Conservation (phyloP, 2,329 filamentous ascomycete species). For the Trichoderma polysporum region DNA sequence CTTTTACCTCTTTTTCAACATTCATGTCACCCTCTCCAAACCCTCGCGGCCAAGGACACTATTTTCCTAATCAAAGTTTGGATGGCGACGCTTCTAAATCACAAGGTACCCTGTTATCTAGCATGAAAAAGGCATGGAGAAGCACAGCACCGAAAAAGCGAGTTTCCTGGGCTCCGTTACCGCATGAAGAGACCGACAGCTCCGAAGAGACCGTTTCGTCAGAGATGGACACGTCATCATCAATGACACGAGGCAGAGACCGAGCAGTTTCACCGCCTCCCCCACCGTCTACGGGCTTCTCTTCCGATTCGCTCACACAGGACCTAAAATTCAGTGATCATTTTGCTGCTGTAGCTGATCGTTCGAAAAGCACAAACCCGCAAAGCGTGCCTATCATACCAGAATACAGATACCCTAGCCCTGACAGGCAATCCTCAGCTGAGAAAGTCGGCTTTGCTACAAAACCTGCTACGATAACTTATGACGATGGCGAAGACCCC, state of each 20-base stretch:
- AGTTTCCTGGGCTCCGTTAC: conserved; percentile 41
- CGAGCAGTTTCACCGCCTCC: conserved; percentile 35
- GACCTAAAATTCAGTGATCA: conserved; percentile 47
- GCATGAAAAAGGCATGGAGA: conserved; percentile 37
- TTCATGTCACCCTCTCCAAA: conserved; percentile 53
- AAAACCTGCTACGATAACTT: conserved; percentile 8
- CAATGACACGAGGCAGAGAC: conserved; percentile 21
- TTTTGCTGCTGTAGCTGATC: conserved; percentile 46
- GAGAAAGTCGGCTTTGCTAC: conserved; percentile 24
- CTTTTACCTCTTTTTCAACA: conserved; percentile 52
- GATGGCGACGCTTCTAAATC: conserved; percentile 30
- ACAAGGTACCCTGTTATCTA: conserved; percentile 38
- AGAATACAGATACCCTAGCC: conserved; percentile 33
- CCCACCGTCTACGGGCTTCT: conserved; percentile 43
- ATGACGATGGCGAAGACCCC: conserved; percentile 31
- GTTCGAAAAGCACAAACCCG: conserved; percentile 32
- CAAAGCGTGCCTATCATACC: conserved; percentile 44
- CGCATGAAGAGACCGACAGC: conserved; percentile 27
- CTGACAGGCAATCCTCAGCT: conserved; percentile 30
- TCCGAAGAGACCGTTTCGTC: not conserved
- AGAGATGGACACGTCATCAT: conserved; percentile 6
- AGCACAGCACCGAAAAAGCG: conserved; percentile 29
- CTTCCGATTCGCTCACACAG: conserved; percentile 37
- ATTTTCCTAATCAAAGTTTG: conserved; percentile 8
- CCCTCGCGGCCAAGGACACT: conserved; percentile 25